These are phyloP conservation scores for Backusella australiensis DNA, from an alignment of 192 early-diverging fungal genomes.

Conservation along the genomic window DNA sequence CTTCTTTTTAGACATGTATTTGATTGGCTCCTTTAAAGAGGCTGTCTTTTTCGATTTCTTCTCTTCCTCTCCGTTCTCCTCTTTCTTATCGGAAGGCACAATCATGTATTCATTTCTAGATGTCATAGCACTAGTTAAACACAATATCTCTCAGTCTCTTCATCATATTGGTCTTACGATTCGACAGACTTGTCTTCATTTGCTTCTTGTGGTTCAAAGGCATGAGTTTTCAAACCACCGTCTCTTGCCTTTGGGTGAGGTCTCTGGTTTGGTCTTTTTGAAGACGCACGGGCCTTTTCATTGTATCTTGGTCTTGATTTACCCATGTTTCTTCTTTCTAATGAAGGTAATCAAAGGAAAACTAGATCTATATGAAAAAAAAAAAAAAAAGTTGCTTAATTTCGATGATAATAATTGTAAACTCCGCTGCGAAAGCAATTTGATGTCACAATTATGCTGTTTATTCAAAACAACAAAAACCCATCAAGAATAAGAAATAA, in stretches of 20 bases:
- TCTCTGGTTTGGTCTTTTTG: conserved; percentile 35
- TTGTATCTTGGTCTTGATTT: conserved; percentile 54
- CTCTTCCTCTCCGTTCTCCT: background rate
- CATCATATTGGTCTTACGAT: background rate
- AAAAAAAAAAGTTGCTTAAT: background rate
- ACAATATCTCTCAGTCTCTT: too few relatives aligned
- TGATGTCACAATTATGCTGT: background rate
- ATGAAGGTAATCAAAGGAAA: background rate
- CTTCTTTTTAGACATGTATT: conserved; percentile 65
- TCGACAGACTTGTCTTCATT: background rate
- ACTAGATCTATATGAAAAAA: background rate
- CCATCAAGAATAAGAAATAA: background rate
- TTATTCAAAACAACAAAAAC: background rate
- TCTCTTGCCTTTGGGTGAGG: conserved; percentile 51
- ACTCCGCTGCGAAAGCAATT: background rate
- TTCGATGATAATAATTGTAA: background rate
- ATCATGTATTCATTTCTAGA: conserved; percentile 15
- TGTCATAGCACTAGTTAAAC: background rate
- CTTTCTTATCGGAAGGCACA: background rate
- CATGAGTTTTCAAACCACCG: conserved; percentile 38
- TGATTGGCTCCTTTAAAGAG: conserved; percentile 20
- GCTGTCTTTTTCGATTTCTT: background rate
- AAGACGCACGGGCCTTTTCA: conserved; percentile 53
- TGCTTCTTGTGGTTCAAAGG: conserved; percentile 18
- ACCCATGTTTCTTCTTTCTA: conserved; percentile 37